Percentiles rank a stretch among this genome's conserved stretches.
Conservation (phyloP, 768 basidiomycete species). For the Leccinum imitatum region DNA sequence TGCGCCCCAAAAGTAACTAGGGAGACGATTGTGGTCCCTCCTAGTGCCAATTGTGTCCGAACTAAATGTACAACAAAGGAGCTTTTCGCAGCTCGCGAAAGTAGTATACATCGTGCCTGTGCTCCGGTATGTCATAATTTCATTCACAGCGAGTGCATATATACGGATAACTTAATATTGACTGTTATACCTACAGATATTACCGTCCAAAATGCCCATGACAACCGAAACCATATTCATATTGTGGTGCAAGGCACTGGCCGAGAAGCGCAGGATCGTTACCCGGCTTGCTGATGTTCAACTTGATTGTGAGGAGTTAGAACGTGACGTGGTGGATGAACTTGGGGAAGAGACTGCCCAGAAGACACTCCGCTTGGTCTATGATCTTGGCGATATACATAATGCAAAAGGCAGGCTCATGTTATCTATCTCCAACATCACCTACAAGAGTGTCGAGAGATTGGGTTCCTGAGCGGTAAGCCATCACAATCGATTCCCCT, state of each 20-base stretch:
- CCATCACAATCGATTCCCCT: background rate
- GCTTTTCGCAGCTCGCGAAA: background rate
- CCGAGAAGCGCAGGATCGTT: background rate
- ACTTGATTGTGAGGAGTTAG: background rate
- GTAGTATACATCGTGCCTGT: background rate
- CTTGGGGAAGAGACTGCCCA: background rate
- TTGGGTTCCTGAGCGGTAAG: background rate
- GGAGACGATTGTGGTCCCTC: background rate
- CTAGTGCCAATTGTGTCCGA: background rate
- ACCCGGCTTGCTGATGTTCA: background rate
- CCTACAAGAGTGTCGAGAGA: background rate
- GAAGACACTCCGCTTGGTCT: background rate
- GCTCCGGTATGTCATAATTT: background rate
- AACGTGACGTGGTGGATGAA: background rate
- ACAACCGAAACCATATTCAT: background rate
- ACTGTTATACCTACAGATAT: background rate
- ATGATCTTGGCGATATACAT: background rate
- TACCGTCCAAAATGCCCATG: background rate
- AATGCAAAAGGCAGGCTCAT: background rate
- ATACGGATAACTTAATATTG: background rate
- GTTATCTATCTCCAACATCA: background rate
- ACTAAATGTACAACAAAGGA: background rate
- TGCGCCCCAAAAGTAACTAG: background rate
- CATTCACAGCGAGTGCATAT: background rate
- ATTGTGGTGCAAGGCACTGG: background rate